phyloP scores from a whole-genome alignment of 306 rosid species.

The Bauhinia variegata region DNA sequence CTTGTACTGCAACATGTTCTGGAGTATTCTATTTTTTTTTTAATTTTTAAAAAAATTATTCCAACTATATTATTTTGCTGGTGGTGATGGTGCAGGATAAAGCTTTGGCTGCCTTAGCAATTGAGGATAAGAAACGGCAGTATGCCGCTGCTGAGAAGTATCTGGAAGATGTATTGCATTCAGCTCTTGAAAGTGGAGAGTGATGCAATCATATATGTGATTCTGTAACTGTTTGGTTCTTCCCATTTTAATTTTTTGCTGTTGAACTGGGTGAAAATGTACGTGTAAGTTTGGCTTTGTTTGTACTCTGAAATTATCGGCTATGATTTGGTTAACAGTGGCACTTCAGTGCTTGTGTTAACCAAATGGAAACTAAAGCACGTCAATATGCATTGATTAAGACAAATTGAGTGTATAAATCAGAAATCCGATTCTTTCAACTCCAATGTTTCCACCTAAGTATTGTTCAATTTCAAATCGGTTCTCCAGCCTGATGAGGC shows the following conservation, averaged over 20 bases:
- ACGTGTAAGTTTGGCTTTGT: background rate
- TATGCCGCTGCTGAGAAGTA: constrained; percentile 90
- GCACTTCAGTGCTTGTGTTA: background rate
- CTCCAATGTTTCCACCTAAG: no score
- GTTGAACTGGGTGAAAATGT: background rate
- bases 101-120: constrained; percentile 96
- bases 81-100: constrained; percentile 67
- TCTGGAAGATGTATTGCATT: constrained; percentile 87
- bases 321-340: no score
- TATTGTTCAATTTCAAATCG: no score
- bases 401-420: no score
- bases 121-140: constrained; percentile 95
- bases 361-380: background rate
- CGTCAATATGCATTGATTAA: no score
- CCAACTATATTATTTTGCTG: constrained; percentile 17
- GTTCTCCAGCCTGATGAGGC: no score
- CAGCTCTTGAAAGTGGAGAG: constrained; percentile 75
- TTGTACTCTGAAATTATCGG: background rate
- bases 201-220: constrained; percentile 31
- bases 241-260: background rate
- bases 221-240: background rate
- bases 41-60: no score
- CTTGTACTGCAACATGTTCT: constrained; percentile 1
- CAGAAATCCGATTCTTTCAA: no score
- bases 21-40: no score